Percentiles rank a stretch among this genome's conserved stretches.
Evolutionary conservation across 2,329 filamentous ascomycete species (phyloP).

Genomic region (Penicillium sp.): DNA sequence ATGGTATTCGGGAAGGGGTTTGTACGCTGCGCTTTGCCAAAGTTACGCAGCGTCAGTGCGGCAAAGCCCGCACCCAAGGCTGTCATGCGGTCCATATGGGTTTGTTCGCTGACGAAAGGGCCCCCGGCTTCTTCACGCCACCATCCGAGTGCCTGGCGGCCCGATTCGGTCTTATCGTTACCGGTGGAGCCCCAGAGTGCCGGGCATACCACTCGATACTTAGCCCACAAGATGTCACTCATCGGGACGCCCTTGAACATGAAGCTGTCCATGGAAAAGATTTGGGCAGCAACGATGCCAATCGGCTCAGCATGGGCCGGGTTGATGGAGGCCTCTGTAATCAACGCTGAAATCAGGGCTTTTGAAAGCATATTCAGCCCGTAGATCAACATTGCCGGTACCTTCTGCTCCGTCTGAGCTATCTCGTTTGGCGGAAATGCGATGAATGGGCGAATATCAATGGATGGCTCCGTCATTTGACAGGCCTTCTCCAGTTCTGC

Average conservation of each 20-base stretch:
- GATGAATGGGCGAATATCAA: slow-evolving; percentile 62
- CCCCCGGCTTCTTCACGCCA: slow-evolving; percentile 58
- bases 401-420: slow-evolving; percentile 49
- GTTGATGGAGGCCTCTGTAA: slow-evolving; percentile 66
- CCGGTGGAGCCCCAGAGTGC: slow-evolving; percentile 83
- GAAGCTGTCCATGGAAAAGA: slow-evolving; percentile 72
- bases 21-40: slow-evolving; percentile 66
- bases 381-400: slow-evolving; percentile 72
- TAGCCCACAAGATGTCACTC: slow-evolving; percentile 84
- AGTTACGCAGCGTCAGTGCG: slow-evolving; percentile 80
- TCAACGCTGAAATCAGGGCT: slow-evolving; percentile 69
- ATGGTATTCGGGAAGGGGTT: slow-evolving; percentile 78
- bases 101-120: slow-evolving; percentile 67
- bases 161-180: slow-evolving; percentile 70
- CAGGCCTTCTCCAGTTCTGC: slow-evolving; percentile 59
- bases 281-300: slow-evolving; percentile 73
- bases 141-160: slow-evolving; percentile 74
- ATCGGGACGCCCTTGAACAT: slow-evolving; percentile 69
- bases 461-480: slow-evolving; percentile 55
- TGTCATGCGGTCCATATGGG: slow-evolving; percentile 80
- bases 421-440: slow-evolving; percentile 47
- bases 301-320: slow-evolving; percentile 73
- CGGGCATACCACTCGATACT: slow-evolving; percentile 79
- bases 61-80: slow-evolving; percentile 84
- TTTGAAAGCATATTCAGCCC: slow-evolving; percentile 78